phyloP scores from a whole-genome alignment of 345 rosid genomes.

The Brassica rapa region DNA sequence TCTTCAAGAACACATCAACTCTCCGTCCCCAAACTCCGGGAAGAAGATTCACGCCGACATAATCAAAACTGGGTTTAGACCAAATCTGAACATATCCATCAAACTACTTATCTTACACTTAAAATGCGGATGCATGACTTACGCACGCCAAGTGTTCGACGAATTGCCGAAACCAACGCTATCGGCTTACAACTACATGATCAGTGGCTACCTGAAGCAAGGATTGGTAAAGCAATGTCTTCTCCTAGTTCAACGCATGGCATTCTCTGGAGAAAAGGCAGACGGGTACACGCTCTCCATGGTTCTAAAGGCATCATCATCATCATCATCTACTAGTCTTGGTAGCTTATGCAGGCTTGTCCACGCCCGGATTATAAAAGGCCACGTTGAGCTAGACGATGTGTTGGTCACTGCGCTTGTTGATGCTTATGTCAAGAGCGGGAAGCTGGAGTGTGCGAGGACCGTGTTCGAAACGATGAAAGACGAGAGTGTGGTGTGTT shows the following conservation, averaged over 20 bases:
- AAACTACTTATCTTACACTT: slow-evolving; percentile 63
- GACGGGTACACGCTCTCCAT: slow-evolving; percentile 81
- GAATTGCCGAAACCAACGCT: slow-evolving; percentile 66
- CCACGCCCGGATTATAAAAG: slow-evolving; percentile 64
- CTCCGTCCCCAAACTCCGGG: slow-evolving; percentile 58
- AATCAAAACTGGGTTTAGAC: slow-evolving; percentile 61
- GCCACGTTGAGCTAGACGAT: slow-evolving; percentile 60
- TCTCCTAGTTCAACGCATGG: slow-evolving; percentile 50
- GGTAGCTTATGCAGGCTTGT: slow-evolving; percentile 48
- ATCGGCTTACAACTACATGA: slow-evolving; percentile 76
- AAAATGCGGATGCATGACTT: slow-evolving; percentile 56
- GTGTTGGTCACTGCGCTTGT: slow-evolving; percentile 74
- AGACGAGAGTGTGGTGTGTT: slow-evolving; percentile 64
- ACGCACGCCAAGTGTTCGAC: slow-evolving; percentile 75
- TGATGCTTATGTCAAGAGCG: slow-evolving; percentile 75
- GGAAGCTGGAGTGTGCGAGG: slow-evolving; percentile 62
- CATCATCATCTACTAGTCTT: slow-evolving; percentile 30
- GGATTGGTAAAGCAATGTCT: slow-evolving; percentile 49
- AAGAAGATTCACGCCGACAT: slow-evolving; percentile 66
- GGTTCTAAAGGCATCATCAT: slow-evolving; percentile 76
- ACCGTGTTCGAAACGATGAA: slow-evolving; percentile 69
- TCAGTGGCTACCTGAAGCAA: slow-evolving; percentile 65
- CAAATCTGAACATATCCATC: slow-evolving; percentile 60
- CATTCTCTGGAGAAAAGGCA: slow-evolving; percentile 56
- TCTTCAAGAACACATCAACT: slow-evolving; percentile 70